Percentiles rank a stretch among this genome's conserved stretches.
phyloP scores from a whole-genome alignment of 2,329 filamentous ascomycete genomes.

The Colletotrichum sp. region DNA sequence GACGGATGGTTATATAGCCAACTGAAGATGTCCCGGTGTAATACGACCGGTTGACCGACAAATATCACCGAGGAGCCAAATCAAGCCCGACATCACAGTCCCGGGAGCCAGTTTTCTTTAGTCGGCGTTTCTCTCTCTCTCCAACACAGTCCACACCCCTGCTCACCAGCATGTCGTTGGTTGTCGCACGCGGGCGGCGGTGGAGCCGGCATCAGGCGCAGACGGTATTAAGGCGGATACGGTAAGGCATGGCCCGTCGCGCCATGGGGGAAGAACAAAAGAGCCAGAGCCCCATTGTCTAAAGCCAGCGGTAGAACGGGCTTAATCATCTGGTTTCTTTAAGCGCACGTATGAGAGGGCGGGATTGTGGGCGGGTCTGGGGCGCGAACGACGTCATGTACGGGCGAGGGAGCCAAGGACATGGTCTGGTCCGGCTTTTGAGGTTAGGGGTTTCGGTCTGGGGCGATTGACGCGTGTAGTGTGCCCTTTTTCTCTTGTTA shows the following conservation, averaged over 20 bases:
- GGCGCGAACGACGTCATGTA: constrained; percentile 11
- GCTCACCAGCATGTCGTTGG: neutral
- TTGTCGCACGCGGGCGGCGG: neutral
- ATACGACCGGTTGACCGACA: neutral
- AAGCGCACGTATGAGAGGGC: constrained; percentile 17
- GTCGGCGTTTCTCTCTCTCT: neutral
- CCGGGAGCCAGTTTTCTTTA: neutral
- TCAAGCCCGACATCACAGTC: neutral
- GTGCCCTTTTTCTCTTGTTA: neutral
- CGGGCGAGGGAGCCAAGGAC: neutral
- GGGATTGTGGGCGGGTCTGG: neutral
- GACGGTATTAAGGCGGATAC: neutral
- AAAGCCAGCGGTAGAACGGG: neutral
- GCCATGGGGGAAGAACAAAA: neutral
- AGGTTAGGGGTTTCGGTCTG: neutral
- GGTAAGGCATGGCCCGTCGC: neutral
- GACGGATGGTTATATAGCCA: neutral
- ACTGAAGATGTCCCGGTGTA: neutral
- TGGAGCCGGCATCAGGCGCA: neutral
- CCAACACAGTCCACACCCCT: neutral
- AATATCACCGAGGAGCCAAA: neutral
- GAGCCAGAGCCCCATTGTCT: neutral
- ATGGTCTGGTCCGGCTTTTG: neutral
- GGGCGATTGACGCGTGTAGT: neutral
- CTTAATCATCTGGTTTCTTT: neutral